These are phyloP conservation scores for Pelargonium nanum DNA, from an alignment of 345 rosid genomes.

Conservation along the genomic window DNA sequence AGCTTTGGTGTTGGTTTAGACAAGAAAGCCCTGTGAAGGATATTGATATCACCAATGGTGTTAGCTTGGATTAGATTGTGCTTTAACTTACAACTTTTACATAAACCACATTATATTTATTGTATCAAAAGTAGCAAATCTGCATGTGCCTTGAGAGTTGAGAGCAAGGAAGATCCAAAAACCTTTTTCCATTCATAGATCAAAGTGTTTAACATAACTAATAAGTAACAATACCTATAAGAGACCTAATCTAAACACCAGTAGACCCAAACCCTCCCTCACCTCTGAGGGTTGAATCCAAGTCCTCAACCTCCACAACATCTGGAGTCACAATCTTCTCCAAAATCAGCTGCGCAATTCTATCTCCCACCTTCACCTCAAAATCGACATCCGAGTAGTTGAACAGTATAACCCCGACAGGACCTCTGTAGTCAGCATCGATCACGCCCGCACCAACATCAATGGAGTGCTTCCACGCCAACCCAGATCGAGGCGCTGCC, in stretches of 20 bases:
- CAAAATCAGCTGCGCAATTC: constrained; percentile 60
- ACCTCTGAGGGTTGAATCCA: constrained; percentile 64
- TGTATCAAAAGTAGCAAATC: no score
- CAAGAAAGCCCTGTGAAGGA: no score
- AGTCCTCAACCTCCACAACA: constrained; percentile 55
- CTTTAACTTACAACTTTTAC: no score
- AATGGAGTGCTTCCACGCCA: constrained; percentile 68
- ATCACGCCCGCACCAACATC: constrained; percentile 81
- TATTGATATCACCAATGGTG: no score
- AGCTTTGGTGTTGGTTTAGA: no score
- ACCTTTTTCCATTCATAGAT: neutral
- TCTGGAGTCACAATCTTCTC: constrained; percentile 65
- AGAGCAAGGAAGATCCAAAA: neutral
- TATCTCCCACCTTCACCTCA: constrained; percentile 51
- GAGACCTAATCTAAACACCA: constrained; percentile 28
- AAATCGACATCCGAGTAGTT: constrained; percentile 56
- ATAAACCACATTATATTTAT: no score
- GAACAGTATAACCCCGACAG: constrained; percentile 63
- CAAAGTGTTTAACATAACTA: neutral
- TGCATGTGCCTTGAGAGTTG: no score
- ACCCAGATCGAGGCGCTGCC: constrained; percentile 62
- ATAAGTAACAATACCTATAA: neutral
- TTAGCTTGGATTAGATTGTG: no score
- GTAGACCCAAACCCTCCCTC: constrained; percentile 84
- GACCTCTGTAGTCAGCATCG: constrained; percentile 75